Evolutionary conservation across 257 asterid genomes (phyloP).

Genomic region (Coffea eugenioides): DNA sequence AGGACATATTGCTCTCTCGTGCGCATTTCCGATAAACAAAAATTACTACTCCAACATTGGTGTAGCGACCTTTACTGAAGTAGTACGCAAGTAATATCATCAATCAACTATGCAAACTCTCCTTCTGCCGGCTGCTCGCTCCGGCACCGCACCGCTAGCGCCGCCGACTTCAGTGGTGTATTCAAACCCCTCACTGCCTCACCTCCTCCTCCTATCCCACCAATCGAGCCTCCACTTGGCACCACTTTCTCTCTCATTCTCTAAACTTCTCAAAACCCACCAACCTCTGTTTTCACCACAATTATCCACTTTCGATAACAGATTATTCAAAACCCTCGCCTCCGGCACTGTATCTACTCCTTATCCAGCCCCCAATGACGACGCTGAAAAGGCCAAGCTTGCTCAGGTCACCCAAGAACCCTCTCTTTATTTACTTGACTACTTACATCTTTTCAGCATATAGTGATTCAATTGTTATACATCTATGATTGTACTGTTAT

Average conservation of each 20-base stretch:
- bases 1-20: too few species aligned
- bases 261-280: conserved; percentile 33
- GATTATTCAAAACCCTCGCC: conserved; percentile 35
- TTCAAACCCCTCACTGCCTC: conserved; percentile 15
- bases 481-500: not conserved
- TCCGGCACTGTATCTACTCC: conserved; percentile 46
- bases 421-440: not conserved
- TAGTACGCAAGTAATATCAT: not conserved
- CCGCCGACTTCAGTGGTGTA: conserved; percentile 29
- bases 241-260: conserved; percentile 22
- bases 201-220: conserved; percentile 22
- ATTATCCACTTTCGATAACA: conserved; percentile 24
- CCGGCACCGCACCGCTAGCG: conserved; percentile 52
- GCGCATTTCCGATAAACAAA: not conserved
- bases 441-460: not conserved
- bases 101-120: conserved; percentile 67
- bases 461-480: conserved; percentile 6
- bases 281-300: conserved; percentile 36
- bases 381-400: conserved; percentile 75
- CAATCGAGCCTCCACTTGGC: conserved; percentile 19
- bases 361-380: conserved; percentile 53
- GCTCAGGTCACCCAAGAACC: conserved; percentile 61
- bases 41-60: not conserved
- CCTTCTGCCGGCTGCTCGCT: conserved; percentile 67
- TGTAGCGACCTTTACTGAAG: not conserved